Evolutionary conservation across 169 alveolate species (phyloP), one percentile per base, ranked within the genome.

Genomic region (Plasmodium fragile): DNA sequence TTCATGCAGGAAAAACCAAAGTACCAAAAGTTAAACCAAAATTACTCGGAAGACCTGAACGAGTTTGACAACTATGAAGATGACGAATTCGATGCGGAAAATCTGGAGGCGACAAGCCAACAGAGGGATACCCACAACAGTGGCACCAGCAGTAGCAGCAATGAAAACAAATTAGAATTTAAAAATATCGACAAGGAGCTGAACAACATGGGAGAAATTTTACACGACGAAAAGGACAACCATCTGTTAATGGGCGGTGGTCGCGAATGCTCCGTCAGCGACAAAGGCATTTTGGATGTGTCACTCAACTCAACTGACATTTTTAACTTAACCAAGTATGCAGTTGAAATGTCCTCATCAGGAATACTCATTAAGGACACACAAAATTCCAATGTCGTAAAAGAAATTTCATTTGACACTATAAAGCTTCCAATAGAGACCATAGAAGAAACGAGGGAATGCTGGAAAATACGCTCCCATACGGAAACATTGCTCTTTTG

Each of bases 361-460:
- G 65, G 53, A 53, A 85, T 85, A 70, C 41, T 85, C 70, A 85
- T 85, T 75, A 85, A 45, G 80, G 93, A 85, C 16, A 53, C 43
- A 39, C 77, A 85, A 10, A 77, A 73, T 49, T 49, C 65, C 25
- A 85, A 85, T 34, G 85, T 85, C 41, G 53, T 85, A 7, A 85
- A 85, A 55, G 87, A 73, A 22, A 32, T 85, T 11, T 18, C 87
- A 85, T 85, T 52, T 85, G 55, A 75, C 8, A 16, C 28, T 43
- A 69, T 85, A 75, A 85, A 85, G 79, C 73, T 85, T 39, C 93
- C 93, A 85, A 85, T 85, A 52, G 85, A 75, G 43, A 85, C 93
- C 16, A 85, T 85, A 53, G 93, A 85, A 77, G 93, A 85, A 85
- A 85, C 93, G 43, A 75, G 93, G 69, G 93, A 85, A 49, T 85